Evolutionary conservation across 2,329 filamentous ascomycete species (phyloP), one percentile per base, ranked within the genome.

Genomic region (Neofusicoccum laricinum): DNA sequence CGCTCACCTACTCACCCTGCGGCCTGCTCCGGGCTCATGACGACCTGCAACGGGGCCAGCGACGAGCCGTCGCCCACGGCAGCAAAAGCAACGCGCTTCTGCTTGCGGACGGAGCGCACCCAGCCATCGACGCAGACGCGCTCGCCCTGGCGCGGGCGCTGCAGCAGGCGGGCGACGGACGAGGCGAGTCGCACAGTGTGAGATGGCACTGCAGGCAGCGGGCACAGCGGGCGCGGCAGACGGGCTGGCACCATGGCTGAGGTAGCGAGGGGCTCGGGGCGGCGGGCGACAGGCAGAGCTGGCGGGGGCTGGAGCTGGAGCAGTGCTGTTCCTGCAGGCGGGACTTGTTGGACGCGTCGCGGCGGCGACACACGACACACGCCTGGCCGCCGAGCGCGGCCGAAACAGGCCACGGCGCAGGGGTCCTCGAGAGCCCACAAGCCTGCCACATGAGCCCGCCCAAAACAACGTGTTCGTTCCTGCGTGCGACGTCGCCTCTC

Each of bases 51-150:
- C 32, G 91, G 83, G 67, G 88, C 82, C 69, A 91, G 82, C 46
- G 90, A 92, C 12, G 93, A 96, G 49, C 95, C 95, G 81, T 99
- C 95, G 11, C 90, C 89, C 61, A 98, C 82, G 66, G 92, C 86
- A 61, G 93, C 89, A 79, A 99, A 98, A 4, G 90, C 88, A 66
- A 90, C 83, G 21, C 85, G 85, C 76, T 97, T 96, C 81, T 96
- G 93, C 75, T 92, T 91, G 67, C 94, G 86, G 66, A 97, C 88
- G 3, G 92, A 94, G 67, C 91, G 87, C 63, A 97, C 84, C 80
- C 90, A 94, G 66, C 93, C 94, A 74, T 90, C 85, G 69, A 97
- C 81, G 21, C 71, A 74, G 61, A 77, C 65, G 17, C 69, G 67
- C 59, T 69, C 67, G 67, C 69, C 71, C 36, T 51, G 34, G 43